Base-by-base conservation (phyloP, 2,329 filamentous ascomycete species). In the Chaetomium olivaceum region DNA sequence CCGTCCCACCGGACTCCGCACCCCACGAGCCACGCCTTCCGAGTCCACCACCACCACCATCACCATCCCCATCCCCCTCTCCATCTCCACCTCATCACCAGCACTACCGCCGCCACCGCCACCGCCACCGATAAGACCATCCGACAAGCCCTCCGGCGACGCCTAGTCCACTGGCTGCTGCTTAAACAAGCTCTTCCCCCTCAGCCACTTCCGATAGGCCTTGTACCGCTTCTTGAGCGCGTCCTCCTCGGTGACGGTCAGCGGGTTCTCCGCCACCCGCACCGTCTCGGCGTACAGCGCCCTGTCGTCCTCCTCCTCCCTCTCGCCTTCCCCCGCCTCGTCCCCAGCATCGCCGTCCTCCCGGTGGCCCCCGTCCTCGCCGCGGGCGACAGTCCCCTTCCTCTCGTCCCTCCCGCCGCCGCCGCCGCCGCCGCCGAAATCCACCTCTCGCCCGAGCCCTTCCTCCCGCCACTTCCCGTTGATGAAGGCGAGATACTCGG, bases 171-270 rank as follows among this genome's bases (percentile, higher is more conserved):
- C 82, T 55, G 89, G 87, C 77, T 89, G 87, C 82, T 97, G 93
- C 79, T 98, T 98, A 77, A 98, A 98, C 73, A 98, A 85, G 73
- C 92, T 97, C 81, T 97, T 98, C 21, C 94, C 94, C 68, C 89
- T 86, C 74, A 99, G 82, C 94, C 95, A 99, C 79, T 97, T 96
- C 73, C 89, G 82, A 78, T 99, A 99, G 11, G 93, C 91, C 79
- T 97, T 98, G 78, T 99, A 99, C 71, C 95, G 84, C 83, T 98
- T 97, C 85, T 96, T 98, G 50, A 85, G 84, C 55, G 88, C 84
- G 76, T 98, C 95, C 73, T 96, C 93, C 54, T 93, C 89, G 1
- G 88, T 89, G 16, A 98, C 94, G 2, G 92, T 96, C 61, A 99
- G 80, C 21, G 92, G 92, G 72, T 97, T 92, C 67, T 95, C 91